These are phyloP conservation scores for Omphalotus guepiniiformis DNA, from an alignment of 768 basidiomycete genomes.

Conservation along the genomic window DNA sequence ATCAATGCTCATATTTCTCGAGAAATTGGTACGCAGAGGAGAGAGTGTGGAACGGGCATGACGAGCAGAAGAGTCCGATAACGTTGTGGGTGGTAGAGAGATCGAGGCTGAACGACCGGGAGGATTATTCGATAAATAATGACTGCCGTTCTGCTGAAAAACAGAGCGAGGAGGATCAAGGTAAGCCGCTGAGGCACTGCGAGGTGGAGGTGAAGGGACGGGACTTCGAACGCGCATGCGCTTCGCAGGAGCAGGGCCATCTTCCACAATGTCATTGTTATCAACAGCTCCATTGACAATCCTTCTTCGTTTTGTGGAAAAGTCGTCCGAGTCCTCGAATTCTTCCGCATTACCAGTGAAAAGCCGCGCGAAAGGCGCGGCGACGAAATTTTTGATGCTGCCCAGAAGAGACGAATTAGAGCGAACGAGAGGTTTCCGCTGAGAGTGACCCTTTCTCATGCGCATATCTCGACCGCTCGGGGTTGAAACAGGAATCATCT, in stretches of 20 bases:
- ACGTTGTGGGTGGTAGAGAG: conserved; percentile 17
- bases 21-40: conserved; percentile 36
- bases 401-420: conserved; percentile 57
- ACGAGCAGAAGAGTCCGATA: conserved; percentile 27
- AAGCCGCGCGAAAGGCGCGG: conserved; percentile 56
- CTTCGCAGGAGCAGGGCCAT: conserved; percentile 37
- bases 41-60: conserved; percentile 39
- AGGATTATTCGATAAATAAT: conserved; percentile 14
- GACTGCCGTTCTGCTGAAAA: conserved; percentile 26
- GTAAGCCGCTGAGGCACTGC: conserved; percentile 33
- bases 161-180: conserved; percentile 51
- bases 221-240: conserved; percentile 53
- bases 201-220: conserved; percentile 21
- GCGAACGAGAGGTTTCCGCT: conserved; percentile 39
- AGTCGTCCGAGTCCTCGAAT: conserved; percentile 39
- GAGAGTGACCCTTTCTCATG: conserved; percentile 3
- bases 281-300: conserved; percentile 23
- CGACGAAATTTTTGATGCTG: conserved; percentile 61
- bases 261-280: conserved; percentile 28
- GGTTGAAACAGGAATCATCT: conserved; percentile 9
- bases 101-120: conserved; percentile 24
- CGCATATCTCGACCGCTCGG: conserved; percentile 3
- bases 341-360: conserved; percentile 46
- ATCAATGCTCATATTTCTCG: conserved; percentile 74
- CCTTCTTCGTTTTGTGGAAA: conserved; percentile 54